phyloP scores from a whole-genome alignment of 2,329 filamentous ascomycete species.

The Gaeumannomyces sp. region DNA sequence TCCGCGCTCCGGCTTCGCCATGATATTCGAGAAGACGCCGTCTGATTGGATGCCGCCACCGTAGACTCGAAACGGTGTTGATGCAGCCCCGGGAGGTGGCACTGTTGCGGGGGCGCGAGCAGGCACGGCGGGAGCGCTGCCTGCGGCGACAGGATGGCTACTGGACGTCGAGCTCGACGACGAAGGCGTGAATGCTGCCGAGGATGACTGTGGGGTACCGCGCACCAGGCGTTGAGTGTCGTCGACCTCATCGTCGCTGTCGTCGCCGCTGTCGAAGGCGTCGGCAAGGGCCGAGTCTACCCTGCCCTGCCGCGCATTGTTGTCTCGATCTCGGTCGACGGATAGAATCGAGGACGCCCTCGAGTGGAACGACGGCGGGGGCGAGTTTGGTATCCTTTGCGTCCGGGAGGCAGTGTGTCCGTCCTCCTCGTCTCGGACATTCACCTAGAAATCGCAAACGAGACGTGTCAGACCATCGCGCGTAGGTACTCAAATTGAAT shows the following conservation, averaged over 20 bases:
- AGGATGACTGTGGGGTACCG: slow-evolving; percentile 34
- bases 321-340: slow-evolving; percentile 32
- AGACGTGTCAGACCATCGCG: slow-evolving; percentile 11
- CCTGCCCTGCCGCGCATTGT: slow-evolving; percentile 25
- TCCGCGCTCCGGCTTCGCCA: slow-evolving; percentile 77
- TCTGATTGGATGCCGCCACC: slow-evolving; percentile 77
- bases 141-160: neutral
- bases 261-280: slow-evolving; percentile 80
- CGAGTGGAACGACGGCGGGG: slow-evolving; percentile 83
- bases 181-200: slow-evolving; percentile 16
- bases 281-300: slow-evolving; percentile 83
- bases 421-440: slow-evolving; percentile 52
- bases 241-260: slow-evolving; percentile 68
- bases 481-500: slow-evolving; percentile 11
- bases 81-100: slow-evolving; percentile 13
- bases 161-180: slow-evolving; percentile 11
- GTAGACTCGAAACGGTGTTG: slow-evolving; percentile 49
- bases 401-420: slow-evolving; percentile 16
- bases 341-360: slow-evolving; percentile 59
- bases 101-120: slow-evolving; percentile 22
- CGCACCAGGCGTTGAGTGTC: slow-evolving; percentile 84
- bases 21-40: slow-evolving; percentile 93
- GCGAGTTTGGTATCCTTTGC: slow-evolving; percentile 47
- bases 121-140: slow-evolving; percentile 18
- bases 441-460: slow-evolving; percentile 36